phyloP scores from a whole-genome alignment of 345 rosid genomes.

The Iberis pinnata region DNA sequence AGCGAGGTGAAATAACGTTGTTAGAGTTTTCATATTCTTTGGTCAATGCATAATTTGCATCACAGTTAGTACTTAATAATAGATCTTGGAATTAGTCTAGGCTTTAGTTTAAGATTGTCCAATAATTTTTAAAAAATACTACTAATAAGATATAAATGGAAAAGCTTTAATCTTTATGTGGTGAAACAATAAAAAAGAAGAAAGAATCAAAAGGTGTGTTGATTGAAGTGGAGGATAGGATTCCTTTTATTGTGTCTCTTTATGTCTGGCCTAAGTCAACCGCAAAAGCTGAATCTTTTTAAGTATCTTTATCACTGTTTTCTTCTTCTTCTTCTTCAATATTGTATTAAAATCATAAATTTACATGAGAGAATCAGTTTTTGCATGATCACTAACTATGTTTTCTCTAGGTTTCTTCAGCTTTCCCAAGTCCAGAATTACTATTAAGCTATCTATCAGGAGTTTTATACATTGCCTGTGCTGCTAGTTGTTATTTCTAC shows the following conservation, averaged over 20 bases:
- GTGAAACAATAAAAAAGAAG: conserved; percentile 13
- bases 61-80: not conserved
- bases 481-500: too few relatives aligned
- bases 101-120: not conserved
- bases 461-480: too few relatives aligned
- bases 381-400: not conserved
- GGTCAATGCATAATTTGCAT: too few relatives aligned
- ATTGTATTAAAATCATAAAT: too few relatives aligned
- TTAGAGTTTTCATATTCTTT: too few relatives aligned
- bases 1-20: too few relatives aligned
- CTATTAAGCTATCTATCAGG: not conserved
- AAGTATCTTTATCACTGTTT: not conserved
- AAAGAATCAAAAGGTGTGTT: conserved; percentile 21
- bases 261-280: conserved; percentile 30
- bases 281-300: conserved; percentile 27
- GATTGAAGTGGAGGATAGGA: conserved; percentile 33
- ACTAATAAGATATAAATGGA: too few relatives aligned
- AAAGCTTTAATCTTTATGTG: conserved; percentile 12
- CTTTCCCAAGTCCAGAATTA: too few relatives aligned
- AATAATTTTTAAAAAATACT: too few relatives aligned
- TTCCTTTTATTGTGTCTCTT: conserved; percentile 31
- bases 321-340: too few relatives aligned
- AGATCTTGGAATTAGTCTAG: too few relatives aligned
- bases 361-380: conserved; percentile 9
- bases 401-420: too few relatives aligned